Evolutionary conservation across 768 basidiomycete species (phyloP), one percentile per base, ranked within the genome.

Genomic region (Termitomyces sp.): DNA sequence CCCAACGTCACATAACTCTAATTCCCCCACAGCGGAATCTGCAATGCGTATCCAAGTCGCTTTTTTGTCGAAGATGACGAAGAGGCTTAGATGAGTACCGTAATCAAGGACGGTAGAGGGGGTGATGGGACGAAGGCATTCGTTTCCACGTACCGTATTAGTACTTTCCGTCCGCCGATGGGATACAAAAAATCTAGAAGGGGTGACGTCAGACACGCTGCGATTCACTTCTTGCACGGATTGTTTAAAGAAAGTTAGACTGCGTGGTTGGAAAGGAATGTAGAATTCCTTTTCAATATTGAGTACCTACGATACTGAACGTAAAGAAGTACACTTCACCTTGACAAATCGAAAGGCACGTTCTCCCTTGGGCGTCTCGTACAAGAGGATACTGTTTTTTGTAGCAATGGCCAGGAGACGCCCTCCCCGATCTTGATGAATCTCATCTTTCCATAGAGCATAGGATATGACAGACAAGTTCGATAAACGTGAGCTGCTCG

Each of bases 11-110:
- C 76, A 79, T 54, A 91, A 70, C 42, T 88, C 84, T 26, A 93
- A 76, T 67, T 94, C 91, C 35, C 86, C 82, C 7, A 91, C 91
- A 23, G 87, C 85, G 31, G 91, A 83, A 68, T 93, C 91, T 5
- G 83, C 81, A 23, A 93, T 67, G 21, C 91, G 86, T 62, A 94
- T 91, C 70, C 89, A 73, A n/a, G 84, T 82, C 2, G 90, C 90
- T 65, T 89, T 94, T 73, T 93, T 93, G 68, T 94, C 91, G 66
- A 94, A 94, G 23, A 85, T 73, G 55, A 90, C 83, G 65, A 92
- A 92, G n/a, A 94, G 72, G 62, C 83, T 84, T 64, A 89, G 81
- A 62, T 91, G 89, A 5, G 80, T 79, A 19, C 86, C 86, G 64
- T 89, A 88, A 54, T 74, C 74, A 57, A 76, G 66, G 15, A 70